Base-by-base conservation (phyloP, 768 basidiomycete genomes). In the Pulveroboletus frians region DNA sequence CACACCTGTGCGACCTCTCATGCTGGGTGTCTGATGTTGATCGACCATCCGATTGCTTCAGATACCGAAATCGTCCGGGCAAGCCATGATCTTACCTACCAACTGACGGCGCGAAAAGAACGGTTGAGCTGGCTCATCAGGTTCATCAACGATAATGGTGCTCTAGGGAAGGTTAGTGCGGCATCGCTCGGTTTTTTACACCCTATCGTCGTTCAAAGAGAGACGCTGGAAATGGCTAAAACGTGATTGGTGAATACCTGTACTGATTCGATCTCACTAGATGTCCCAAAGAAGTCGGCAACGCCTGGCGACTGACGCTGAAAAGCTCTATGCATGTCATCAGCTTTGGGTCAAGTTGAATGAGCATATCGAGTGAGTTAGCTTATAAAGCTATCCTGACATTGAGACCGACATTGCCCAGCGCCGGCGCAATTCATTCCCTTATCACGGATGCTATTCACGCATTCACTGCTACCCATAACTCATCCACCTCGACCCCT, bases 141-240 rank as follows among this genome's bases (percentile, higher is more conserved):
- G 21, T 95, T 92, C 64, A 88, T 96, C 59, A 88, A 92, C 39
- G 84, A 89, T 45, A 95, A 95, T 64, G 84, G 79, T 0, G 84
- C 85, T 5, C 71, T 94, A 31, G 72, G 71, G 34, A 91, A 88
- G 76, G 92, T 88, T 29, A 55, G 69, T 49, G 18, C 17, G 27
- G 23, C 10, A 17, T 51, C 10, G 18, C 34, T 36, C 10, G 0
- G 9, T 26, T 37, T 38, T 18, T 42, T 23, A 34, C 29, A 26
- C 9, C 18, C 36, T 35, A 21, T 5, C 14, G 13, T 39, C 17
- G n/a, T 46, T 21, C 46, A 38, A 48, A 35, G 14, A 44, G 21
- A 32, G 15, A 32, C 15, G 13, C 21, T 21, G 27, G 43, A 34
- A 39, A 29, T 27, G 32, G 21, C 10, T 34, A 21, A 27, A 30